Percentiles rank a stretch among this genome's conserved stretches.
These are phyloP conservation scores for Graphilbum sp. DNA, from an alignment of 2,329 filamentous ascomycete genomes.

Conservation along the genomic window DNA sequence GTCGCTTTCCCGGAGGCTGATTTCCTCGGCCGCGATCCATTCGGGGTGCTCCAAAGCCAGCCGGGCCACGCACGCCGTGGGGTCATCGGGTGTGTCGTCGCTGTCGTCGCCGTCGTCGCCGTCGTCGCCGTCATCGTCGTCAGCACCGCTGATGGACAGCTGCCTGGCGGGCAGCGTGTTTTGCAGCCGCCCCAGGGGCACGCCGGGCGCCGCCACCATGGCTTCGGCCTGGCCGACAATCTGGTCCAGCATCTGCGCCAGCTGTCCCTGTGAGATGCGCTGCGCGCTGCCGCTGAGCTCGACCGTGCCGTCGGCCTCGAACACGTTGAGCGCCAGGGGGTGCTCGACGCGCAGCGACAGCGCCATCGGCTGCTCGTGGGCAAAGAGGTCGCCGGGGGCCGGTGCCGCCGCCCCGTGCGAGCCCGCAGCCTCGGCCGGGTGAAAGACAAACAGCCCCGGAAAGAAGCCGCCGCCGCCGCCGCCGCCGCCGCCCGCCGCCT, in stretches of 20 bases:
- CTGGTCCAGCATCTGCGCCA: constrained; percentile 11
- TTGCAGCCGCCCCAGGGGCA: constrained; percentile 6
- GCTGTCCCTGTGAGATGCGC: constrained; percentile 9
- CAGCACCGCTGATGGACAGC: too few relatives aligned
- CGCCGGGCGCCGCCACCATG: constrained; percentile 8
- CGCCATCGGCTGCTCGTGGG: too few relatives aligned
- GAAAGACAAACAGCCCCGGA: constrained; percentile 13
- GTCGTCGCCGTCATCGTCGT: constrained; percentile 4
- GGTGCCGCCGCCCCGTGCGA: neutral
- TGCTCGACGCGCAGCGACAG: constrained; percentile 22
- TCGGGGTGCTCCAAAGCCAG: constrained; percentile 28
- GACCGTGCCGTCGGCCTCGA: constrained; percentile 10
- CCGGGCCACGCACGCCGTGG: constrained; percentile 19
- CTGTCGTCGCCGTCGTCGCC: too few relatives aligned
- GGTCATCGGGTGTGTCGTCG: too few relatives aligned
- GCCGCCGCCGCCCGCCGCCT: too few relatives aligned
- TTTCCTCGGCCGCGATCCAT: constrained; percentile 38
- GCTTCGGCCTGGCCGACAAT: constrained; percentile 8
- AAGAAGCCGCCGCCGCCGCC: constrained; percentile 11
- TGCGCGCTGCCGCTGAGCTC: constrained; percentile 11
- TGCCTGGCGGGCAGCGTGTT: too few relatives aligned
- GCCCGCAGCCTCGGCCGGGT: constrained; percentile 4
- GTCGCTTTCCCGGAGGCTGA: too few relatives aligned
- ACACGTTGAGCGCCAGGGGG: constrained; percentile 22
- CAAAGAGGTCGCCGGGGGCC: constrained; percentile 15